Percentiles rank a stretch among this genome's conserved stretches.
phyloP scores from a whole-genome alignment of 768 basidiomycete species.

The Russula earlei region DNA sequence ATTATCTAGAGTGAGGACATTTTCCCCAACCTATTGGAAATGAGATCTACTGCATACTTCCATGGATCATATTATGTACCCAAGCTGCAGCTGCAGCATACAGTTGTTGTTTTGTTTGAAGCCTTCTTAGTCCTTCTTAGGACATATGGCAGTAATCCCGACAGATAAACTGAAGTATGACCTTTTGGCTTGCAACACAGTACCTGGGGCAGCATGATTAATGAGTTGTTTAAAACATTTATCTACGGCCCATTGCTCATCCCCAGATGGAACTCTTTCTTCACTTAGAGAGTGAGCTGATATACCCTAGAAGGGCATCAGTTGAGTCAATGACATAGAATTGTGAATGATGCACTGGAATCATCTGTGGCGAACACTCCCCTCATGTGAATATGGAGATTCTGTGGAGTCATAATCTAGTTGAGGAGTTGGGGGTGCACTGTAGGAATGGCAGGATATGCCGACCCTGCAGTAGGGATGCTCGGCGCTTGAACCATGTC shows the following conservation, averaged over 20 bases:
- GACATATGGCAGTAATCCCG: too few relatives aligned
- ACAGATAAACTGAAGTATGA: neutral
- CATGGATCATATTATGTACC: neutral
- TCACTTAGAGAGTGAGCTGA: neutral
- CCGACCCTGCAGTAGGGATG: neutral
- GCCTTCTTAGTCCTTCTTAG: too few relatives aligned
- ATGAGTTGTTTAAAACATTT: too few relatives aligned
- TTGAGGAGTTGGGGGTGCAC: neutral
- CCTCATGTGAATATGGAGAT: too few relatives aligned
- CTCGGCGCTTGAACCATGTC: neutral
- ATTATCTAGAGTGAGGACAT: neutral
- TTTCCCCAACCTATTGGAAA: neutral
- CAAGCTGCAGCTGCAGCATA: neutral
- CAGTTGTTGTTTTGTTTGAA: neutral
- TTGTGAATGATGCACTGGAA: neutral
- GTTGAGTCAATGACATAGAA: too few relatives aligned
- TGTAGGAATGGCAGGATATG: neutral
- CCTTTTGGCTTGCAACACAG: neutral
- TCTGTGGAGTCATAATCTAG: too few relatives aligned
- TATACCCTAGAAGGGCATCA: too few relatives aligned
- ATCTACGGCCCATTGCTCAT: too few relatives aligned
- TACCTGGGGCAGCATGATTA: neutral
- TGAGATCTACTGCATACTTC: too few relatives aligned
- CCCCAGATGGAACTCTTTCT: too few relatives aligned
- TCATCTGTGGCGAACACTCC: neutral